Conservation (phyloP, 2,329 filamentous ascomycete genomes). For the Coleophoma eucalyptorum region DNA sequence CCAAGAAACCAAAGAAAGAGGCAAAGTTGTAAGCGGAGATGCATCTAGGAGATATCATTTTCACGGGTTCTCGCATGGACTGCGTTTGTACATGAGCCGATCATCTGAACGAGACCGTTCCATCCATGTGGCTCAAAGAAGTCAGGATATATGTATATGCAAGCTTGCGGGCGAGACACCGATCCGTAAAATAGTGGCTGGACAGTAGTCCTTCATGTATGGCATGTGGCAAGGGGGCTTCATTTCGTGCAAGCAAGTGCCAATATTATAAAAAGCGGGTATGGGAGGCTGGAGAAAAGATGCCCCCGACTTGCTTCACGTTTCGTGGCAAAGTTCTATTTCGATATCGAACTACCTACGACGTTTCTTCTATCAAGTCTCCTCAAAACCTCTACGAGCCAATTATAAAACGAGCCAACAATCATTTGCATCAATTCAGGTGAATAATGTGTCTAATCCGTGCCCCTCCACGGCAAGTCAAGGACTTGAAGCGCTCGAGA, state of each 20-base stretch:
- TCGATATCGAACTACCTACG: not conserved
- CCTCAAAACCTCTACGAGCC: not conserved
- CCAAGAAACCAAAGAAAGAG: constrained; percentile 22
- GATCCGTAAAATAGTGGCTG: too few species aligned
- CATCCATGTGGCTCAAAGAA: not conserved
- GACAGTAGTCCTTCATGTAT: too few species aligned
- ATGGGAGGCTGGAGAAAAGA: too few species aligned
- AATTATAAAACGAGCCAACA: too few species aligned
- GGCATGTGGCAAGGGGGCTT: too few species aligned
- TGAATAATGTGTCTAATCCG: not conserved
- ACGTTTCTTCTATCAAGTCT: not conserved
- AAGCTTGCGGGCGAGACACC: too few species aligned
- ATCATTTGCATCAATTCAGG: not conserved
- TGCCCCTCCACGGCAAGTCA: not conserved
- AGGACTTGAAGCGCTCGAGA: not conserved
- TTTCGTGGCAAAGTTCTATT: too few species aligned
- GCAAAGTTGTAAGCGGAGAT: constrained; percentile 5
- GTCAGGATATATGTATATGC: not conserved
- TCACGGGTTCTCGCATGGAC: not conserved
- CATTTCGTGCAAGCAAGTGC: too few species aligned
- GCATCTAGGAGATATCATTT: not conserved
- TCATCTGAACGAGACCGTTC: not conserved
- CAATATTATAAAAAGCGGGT: too few species aligned
- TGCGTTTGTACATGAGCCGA: not conserved
- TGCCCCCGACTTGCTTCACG: too few species aligned